A percentile compares a stretch with the other conserved stretches of the same genome.
Evolutionary conservation across 805 yeast species (phyloP).

Genomic region (Zygotorulaspora florentina): DNA sequence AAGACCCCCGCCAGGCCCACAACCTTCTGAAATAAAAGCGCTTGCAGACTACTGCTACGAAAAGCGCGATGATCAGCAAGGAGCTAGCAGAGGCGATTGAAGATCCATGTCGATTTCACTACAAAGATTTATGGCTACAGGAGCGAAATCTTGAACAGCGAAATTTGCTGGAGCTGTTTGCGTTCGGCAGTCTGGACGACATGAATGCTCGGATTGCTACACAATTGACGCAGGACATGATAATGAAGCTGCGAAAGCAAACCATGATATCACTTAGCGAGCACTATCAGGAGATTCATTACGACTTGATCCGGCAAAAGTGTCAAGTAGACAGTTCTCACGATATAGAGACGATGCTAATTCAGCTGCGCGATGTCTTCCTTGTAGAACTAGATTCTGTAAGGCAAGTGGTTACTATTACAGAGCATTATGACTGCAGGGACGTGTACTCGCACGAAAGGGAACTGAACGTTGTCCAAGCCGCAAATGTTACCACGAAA

Average conservation of each 20-base stretch:
- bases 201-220: constrained; percentile 1
- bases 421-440: constrained; percentile 20
- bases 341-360: constrained; percentile 23
- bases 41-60: neutral
- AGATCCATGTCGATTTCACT: constrained; percentile 20
- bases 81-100: constrained; percentile 15
- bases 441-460: constrained; percentile 22
- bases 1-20: no score
- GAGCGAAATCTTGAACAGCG: constrained; percentile 2
- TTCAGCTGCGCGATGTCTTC: constrained; percentile 20
- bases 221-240: constrained; percentile 14
- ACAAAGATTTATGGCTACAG: constrained; percentile 27
- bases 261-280: constrained; percentile 24
- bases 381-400: constrained; percentile 24
- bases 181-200: constrained; percentile 28
- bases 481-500: neutral
- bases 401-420: constrained; percentile 11
- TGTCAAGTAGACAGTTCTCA: constrained; percentile 13
- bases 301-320: constrained; percentile 11
- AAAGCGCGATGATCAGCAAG: constrained; percentile 1
- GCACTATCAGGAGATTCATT: constrained; percentile 14
- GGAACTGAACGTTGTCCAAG: constrained; percentile 3
- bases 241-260: constrained; percentile 22
- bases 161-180: constrained; percentile 23
- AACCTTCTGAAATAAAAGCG: neutral